Evolutionary conservation across 805 yeast genomes (phyloP), one percentile per base, ranked within the genome.

Genomic region (Starmerella geochares): DNA sequence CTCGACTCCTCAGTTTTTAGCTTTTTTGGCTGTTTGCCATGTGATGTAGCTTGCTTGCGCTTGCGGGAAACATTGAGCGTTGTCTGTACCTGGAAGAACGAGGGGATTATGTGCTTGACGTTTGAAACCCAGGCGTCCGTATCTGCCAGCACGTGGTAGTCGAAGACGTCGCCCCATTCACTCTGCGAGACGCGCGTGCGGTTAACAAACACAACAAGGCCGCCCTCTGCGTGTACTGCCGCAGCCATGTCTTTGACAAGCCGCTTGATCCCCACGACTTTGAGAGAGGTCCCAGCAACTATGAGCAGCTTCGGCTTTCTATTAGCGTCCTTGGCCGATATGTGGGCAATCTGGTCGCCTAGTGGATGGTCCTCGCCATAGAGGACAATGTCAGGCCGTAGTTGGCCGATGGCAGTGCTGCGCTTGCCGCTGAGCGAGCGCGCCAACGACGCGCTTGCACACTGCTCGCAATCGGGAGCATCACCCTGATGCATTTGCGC

Each of bases 301-400:
- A 90, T 67, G 43, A 92, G 71, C 53, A 85, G 63, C 61, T 87
- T 95, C 0, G 96, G 95, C 52, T 70, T 73, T 2, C 65, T 35
- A 27, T 52, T 55, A 51, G 86, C 61, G 66, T 90, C 97, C 19
- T 74, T 70, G 45, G 70, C 73, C 35, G 85, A 66, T 7, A 87
- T 86, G 42, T 72, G 73, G 2, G 94, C 83, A 37, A 90, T 78
- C n/a, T 72, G 67, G 53, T 86, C 95, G 4, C 87, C 79, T 54
- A 79, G 78, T 1, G 96, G 96, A 65, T 90, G 97, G 59, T 87
- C 81, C 62, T 90, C 97, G 1, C 96, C 96, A 64, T 90, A 90
- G 20, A 90, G 71, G 1, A 90, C 95, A 51, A 90, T 87, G 59
- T 83, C 83, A 4, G 98, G 98, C 50, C 96, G 73, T 39, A 92